Conservation (phyloP, 306 rosid genomes). For the Citrullus amarus region DNA sequence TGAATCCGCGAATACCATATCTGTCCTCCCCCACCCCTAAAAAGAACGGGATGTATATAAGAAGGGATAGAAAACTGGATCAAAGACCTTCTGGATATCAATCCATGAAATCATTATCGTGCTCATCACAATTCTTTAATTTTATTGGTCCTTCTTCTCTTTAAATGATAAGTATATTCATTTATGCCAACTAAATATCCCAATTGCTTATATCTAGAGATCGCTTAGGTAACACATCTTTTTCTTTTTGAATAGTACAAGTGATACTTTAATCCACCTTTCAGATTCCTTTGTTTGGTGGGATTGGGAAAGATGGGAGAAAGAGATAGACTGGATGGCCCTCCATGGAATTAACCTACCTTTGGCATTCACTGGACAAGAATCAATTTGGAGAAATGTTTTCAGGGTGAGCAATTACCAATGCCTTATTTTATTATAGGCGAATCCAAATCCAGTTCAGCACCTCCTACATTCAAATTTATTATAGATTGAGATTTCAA, state of each 20-base stretch:
- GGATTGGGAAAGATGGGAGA: slow-evolving; percentile 99
- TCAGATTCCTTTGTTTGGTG: slow-evolving; percentile 97
- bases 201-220: neutral
- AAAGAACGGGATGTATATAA: no score
- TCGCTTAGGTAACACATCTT: neutral
- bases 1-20: neutral
- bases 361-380: slow-evolving; percentile 92
- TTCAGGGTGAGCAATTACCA: slow-evolving; percentile 40
- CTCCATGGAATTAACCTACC: slow-evolving; percentile 96
- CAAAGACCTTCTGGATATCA: neutral
- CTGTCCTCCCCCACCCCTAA: no score
- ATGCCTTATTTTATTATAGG: neutral
- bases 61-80: neutral
- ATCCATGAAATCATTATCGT: neutral
- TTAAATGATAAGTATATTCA: neutral
- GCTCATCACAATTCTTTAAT: neutral
- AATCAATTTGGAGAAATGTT: slow-evolving; percentile 85
- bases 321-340: slow-evolving; percentile 98
- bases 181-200: neutral
- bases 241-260: neutral
- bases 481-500: neutral
- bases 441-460: neutral
- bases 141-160: neutral
- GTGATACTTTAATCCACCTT: slow-evolving; percentile 4
- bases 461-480: neutral